These are phyloP conservation scores for Pythium phragmitis DNA, from an alignment of 352 stramenopile genomes.

Conservation along the genomic window DNA sequence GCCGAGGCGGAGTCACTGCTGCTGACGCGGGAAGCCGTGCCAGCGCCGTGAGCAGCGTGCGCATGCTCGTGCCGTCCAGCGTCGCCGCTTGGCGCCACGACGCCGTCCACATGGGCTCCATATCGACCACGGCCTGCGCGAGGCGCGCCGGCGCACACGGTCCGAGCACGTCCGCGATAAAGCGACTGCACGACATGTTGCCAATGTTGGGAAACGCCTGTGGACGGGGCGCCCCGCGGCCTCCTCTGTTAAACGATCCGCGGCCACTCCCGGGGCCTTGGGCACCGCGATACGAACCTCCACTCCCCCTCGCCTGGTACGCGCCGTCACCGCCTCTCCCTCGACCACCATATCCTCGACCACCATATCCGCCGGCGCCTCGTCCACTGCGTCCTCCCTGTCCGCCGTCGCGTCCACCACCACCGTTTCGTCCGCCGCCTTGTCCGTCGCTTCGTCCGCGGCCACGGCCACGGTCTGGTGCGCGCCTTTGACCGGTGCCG, in stretches of 20 bases:
- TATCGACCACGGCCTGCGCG: constrained; percentile 30
- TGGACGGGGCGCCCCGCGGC: not conserved
- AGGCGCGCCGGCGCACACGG: constrained; percentile 45
- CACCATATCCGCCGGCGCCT: not conserved
- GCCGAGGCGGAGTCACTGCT: constrained; percentile 31
- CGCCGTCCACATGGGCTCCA: constrained; percentile 41
- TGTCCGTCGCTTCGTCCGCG: not conserved
- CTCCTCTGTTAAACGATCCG: not conserved
- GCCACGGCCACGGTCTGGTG: not conserved
- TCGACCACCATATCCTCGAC: not conserved
- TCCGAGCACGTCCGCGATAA: constrained; percentile 42
- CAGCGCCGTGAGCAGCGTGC: constrained; percentile 45
- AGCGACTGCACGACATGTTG: constrained; percentile 36
- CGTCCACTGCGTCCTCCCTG: not conserved
- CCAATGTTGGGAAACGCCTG: constrained; percentile 16
- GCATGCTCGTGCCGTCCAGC: constrained; percentile 40
- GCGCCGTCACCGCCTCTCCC: not conserved
- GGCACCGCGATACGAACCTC: not conserved
- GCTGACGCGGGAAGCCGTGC: constrained; percentile 46
- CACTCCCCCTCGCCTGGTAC: constrained; percentile 1
- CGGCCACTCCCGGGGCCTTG: not conserved
- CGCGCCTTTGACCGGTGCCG: not conserved
- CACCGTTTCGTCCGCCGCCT: not conserved
- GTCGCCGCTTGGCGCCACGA: constrained; percentile 41
- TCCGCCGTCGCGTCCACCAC: not conserved